phyloP scores from a whole-genome alignment of 352 stramenopile genomes.

The Phytophthora pisi region DNA sequence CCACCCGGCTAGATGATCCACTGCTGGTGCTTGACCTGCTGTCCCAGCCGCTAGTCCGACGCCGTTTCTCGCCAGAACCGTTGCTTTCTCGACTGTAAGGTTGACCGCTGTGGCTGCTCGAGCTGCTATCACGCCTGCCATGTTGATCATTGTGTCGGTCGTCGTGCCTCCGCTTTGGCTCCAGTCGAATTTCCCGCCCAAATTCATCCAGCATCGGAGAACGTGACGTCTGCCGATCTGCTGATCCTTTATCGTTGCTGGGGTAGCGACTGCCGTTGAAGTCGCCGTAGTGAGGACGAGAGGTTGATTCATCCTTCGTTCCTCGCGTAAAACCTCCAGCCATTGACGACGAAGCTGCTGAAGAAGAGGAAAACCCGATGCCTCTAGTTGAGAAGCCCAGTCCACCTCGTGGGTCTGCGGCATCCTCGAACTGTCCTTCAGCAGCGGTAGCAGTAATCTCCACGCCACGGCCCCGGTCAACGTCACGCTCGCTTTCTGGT shows the following conservation, averaged over 20 bases:
- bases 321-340: slow-evolving; percentile 1
- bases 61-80: slow-evolving; percentile 25
- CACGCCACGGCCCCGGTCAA: slow-evolving; percentile 12
- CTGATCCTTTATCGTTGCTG: slow-evolving; percentile 11
- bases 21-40: slow-evolving; percentile 11
- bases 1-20: slow-evolving; percentile 29
- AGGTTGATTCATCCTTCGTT: slow-evolving; percentile 5
- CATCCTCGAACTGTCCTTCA: slow-evolving; percentile 69
- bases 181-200: slow-evolving; percentile 32
- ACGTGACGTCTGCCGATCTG: slow-evolving; percentile 1
- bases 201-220: slow-evolving; percentile 33
- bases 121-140: slow-evolving; percentile 5
- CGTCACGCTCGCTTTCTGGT: slow-evolving; percentile 40
- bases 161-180: slow-evolving; percentile 24
- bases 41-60: slow-evolving; percentile 37
- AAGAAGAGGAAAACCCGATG: slow-evolving; percentile 32
- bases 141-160: slow-evolving; percentile 10
- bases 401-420: slow-evolving; percentile 30
- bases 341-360: slow-evolving; percentile 3
- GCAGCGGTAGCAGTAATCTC: background rate
- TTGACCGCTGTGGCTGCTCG: background rate
- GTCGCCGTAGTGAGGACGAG: background rate
- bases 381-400: slow-evolving; percentile 39
- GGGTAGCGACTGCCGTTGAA: slow-evolving; percentile 1
- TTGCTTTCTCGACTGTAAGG: background rate